Evolutionary conservation across 768 basidiomycete genomes (phyloP).

Genomic region (Phylloporus sp.): DNA sequence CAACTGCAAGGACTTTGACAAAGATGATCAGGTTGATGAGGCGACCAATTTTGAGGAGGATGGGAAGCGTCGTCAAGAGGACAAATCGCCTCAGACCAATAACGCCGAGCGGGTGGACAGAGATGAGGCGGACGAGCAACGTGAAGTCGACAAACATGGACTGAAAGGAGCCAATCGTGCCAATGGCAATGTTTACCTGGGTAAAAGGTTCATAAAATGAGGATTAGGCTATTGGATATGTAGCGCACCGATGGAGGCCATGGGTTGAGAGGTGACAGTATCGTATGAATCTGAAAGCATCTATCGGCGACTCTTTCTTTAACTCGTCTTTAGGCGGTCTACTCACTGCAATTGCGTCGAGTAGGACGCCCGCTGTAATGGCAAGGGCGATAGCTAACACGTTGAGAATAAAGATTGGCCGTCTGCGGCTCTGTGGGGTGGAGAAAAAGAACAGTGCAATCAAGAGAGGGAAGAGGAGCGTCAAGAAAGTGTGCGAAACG

Average conservation of each 20-base stretch:
- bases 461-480: slow-evolving; percentile 30
- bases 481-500: slow-evolving; percentile 29
- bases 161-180: slow-evolving; percentile 27
- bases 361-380: slow-evolving; percentile 18
- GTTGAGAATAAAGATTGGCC: slow-evolving; percentile 30
- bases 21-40: slow-evolving; percentile 28
- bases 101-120: slow-evolving; percentile 22
- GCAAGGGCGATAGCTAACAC: slow-evolving; percentile 19
- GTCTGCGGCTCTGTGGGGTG: slow-evolving; percentile 19
- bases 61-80: slow-evolving; percentile 18
- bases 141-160: slow-evolving; percentile 29
- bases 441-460: slow-evolving; percentile 31
- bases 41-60: slow-evolving; percentile 29
- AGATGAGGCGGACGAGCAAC: slow-evolving; percentile 26
- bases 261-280: slow-evolving; percentile 20
- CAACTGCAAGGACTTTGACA: slow-evolving; percentile 19
- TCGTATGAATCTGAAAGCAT: slow-evolving; percentile 23
- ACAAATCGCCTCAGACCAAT: slow-evolving; percentile 17
- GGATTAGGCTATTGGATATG: not conserved
- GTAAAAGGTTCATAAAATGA: not conserved
- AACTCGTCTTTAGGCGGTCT: not conserved
- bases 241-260: slow-evolving; percentile 20
- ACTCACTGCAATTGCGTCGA: slow-evolving; percentile 21
- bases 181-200: slow-evolving; percentile 27
- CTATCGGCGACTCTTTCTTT: not conserved